Conservation (phyloP, 805 yeast species). For the Saturnispora zaruensis region DNA sequence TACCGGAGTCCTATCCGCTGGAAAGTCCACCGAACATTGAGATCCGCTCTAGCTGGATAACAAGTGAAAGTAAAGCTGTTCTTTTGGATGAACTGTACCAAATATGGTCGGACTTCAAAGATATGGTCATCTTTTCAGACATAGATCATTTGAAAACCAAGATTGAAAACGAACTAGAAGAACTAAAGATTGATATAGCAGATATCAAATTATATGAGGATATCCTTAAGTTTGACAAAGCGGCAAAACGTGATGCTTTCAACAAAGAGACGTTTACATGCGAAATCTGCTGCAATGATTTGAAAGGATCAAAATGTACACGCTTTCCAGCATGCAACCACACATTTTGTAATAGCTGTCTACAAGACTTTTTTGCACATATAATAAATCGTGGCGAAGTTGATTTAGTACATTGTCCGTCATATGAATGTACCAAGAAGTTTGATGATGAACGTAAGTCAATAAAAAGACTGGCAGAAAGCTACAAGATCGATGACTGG, state of each 20-base stretch:
- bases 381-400: slow-evolving; percentile 41
- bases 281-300: slow-evolving; percentile 46
- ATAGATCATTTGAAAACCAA: slow-evolving; percentile 12
- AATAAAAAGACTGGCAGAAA: slow-evolving; percentile 9
- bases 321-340: slow-evolving; percentile 39
- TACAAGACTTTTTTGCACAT: slow-evolving; percentile 33
- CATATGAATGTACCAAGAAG: slow-evolving; percentile 36
- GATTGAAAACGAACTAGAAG: slow-evolving; percentile 5
- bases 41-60: slow-evolving; percentile 29
- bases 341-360: slow-evolving; percentile 39
- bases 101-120: slow-evolving; percentile 9
- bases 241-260: slow-evolving; percentile 24
- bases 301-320: slow-evolving; percentile 36
- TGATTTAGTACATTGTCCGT: slow-evolving; percentile 49
- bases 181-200: slow-evolving; percentile 25
- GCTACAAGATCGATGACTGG: slow-evolving; percentile 18
- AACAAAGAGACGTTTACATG: slow-evolving; percentile 36
- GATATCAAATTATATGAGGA: slow-evolving; percentile 8
- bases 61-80: not conserved
- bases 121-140: slow-evolving; percentile 8
- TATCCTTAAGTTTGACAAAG: slow-evolving; percentile 14
- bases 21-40: slow-evolving; percentile 23
- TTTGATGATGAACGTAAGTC: slow-evolving; percentile 16
- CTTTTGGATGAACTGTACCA: not conserved
- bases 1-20: slow-evolving; percentile 32